Evolutionary conservation across 176 grass and related monocot genomes (phyloP).

Genomic region (Musa acuminata): DNA sequence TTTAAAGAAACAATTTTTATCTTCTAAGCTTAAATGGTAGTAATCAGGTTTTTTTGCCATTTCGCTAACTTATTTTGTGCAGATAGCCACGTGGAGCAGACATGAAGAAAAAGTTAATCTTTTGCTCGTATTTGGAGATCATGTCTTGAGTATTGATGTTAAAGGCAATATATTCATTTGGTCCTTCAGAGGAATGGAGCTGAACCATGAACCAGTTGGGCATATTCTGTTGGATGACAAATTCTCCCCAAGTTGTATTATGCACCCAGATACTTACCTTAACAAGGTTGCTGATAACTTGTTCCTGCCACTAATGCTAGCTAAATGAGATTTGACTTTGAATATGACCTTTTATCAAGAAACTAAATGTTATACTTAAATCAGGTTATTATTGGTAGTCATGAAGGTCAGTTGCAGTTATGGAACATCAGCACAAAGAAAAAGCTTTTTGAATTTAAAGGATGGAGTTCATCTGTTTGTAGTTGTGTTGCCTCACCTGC

Average conservation of each 20-base stretch:
- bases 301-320: not conserved
- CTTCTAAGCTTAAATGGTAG: not conserved
- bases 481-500: slow-evolving; percentile 88
- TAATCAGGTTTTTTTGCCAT: slow-evolving; percentile 6
- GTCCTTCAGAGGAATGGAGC: slow-evolving; percentile 59
- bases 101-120: slow-evolving; percentile 77
- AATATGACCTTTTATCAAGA: not conserved
- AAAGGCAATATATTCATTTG: slow-evolving; percentile 79
- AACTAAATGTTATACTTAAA: slow-evolving; percentile 1
- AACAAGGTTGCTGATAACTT: slow-evolving; percentile 58
- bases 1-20: too few relatives aligned
- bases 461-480: slow-evolving; percentile 65
- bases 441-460: slow-evolving; percentile 82
- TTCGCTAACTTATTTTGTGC: slow-evolving; percentile 20
- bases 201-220: slow-evolving; percentile 63
- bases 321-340: not conserved
- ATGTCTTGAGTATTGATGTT: slow-evolving; percentile 67
- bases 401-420: slow-evolving; percentile 79
- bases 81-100: slow-evolving; percentile 76
- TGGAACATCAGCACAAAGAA: slow-evolving; percentile 85
- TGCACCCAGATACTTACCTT: slow-evolving; percentile 97
- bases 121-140: slow-evolving; percentile 68
- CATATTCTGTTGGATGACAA: slow-evolving; percentile 63
- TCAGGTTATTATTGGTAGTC: slow-evolving; percentile 76
- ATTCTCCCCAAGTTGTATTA: slow-evolving; percentile 70